These are phyloP conservation scores for Aspergillus tamarii DNA, from an alignment of 2,329 filamentous ascomycete species.

Conservation along the genomic window DNA sequence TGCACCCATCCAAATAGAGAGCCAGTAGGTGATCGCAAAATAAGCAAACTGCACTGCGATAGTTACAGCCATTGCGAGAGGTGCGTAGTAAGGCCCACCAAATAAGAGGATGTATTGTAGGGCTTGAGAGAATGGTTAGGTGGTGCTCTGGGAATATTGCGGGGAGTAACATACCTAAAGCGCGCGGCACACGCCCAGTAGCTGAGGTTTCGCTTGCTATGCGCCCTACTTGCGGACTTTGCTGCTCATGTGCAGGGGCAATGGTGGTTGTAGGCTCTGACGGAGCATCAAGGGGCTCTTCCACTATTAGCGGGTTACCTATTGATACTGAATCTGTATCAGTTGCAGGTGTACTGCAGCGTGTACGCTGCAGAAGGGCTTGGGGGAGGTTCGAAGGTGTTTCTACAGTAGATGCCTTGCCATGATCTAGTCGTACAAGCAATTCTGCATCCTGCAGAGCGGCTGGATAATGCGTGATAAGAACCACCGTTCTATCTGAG, in stretches of 20 bases:
- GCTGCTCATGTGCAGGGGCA: slow-evolving; percentile 10
- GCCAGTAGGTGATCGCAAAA: slow-evolving; percentile 34
- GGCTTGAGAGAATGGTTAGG: slow-evolving; percentile 15
- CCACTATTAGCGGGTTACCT: slow-evolving; percentile 1
- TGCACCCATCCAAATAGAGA: slow-evolving; percentile 33
- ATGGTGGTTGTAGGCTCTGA: slow-evolving; percentile 11
- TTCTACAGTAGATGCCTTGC: slow-evolving; percentile 21
- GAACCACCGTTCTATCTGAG: slow-evolving; percentile 57
- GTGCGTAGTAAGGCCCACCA: slow-evolving; percentile 28
- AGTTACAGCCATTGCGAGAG: slow-evolving; percentile 23
- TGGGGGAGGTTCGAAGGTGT: slow-evolving; percentile 2
- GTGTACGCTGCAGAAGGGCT: slow-evolving; percentile 1
- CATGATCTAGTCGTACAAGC: slow-evolving; percentile 24
- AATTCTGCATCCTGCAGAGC: slow-evolving; percentile 29
- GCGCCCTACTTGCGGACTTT: slow-evolving; percentile 10
- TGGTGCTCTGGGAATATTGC: too few species aligned
- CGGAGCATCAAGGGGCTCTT: slow-evolving; percentile 10
- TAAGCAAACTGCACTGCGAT: slow-evolving; percentile 30
- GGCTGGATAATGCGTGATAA: slow-evolving; percentile 55
- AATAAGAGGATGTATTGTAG: slow-evolving; percentile 32
- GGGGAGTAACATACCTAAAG: slow-evolving; percentile 23
- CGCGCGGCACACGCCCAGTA: slow-evolving; percentile 28
- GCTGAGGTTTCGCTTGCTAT: slow-evolving; percentile 28
- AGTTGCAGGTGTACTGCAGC: slow-evolving; percentile 13
- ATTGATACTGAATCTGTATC: slow-evolving; percentile 6